Evolutionary conservation across 495 filamentous ascomycete species (phyloP).

Genomic region (Paragyromitra xinjiangensis): DNA sequence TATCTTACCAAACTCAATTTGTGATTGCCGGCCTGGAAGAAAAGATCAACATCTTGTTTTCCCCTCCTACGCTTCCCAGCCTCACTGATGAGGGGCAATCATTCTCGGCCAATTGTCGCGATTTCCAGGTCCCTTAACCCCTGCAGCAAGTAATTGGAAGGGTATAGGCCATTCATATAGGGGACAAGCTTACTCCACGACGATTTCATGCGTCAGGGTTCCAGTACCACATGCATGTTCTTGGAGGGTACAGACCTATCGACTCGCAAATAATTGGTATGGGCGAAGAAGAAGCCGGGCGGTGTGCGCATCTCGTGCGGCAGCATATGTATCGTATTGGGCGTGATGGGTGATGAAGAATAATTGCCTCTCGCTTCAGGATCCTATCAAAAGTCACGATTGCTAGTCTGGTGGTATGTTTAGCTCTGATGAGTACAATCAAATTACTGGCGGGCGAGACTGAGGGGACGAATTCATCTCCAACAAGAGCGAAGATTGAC

Average conservation of each 20-base stretch:
- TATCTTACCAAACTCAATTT: slow-evolving; percentile 45
- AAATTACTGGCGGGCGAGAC: slow-evolving; percentile 16
- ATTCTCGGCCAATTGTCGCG: slow-evolving; percentile 39
- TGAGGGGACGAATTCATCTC: slow-evolving; percentile 34
- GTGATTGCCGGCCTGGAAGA: slow-evolving; percentile 34
- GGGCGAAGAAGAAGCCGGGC: slow-evolving; percentile 18
- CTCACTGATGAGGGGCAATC: slow-evolving; percentile 46
- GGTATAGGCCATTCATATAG: slow-evolving; percentile 27
- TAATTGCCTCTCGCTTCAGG: slow-evolving; percentile 32
- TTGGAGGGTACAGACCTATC: slow-evolving; percentile 36
- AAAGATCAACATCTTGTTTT: slow-evolving; percentile 45
- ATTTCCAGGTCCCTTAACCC: slow-evolving; percentile 31
- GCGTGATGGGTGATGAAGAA: slow-evolving; percentile 22
- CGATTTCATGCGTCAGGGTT: slow-evolving; percentile 39
- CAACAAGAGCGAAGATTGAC: slow-evolving; percentile 30
- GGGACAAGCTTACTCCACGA: slow-evolving; percentile 16
- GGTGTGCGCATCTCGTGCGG: slow-evolving; percentile 29
- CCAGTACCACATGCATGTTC: slow-evolving; percentile 35
- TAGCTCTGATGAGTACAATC: slow-evolving; percentile 35
- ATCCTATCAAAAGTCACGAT: slow-evolving; percentile 30
- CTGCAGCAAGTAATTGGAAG: slow-evolving; percentile 33
- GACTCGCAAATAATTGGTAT: slow-evolving; percentile 23
- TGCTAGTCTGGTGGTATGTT: slow-evolving; percentile 37
- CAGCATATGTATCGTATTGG: slow-evolving; percentile 38
- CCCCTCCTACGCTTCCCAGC: slow-evolving; percentile 21